These are phyloP conservation scores for Calonectria pseudoreteaudii DNA, from an alignment of 2,329 filamentous ascomycete species.

Conservation along the genomic window DNA sequence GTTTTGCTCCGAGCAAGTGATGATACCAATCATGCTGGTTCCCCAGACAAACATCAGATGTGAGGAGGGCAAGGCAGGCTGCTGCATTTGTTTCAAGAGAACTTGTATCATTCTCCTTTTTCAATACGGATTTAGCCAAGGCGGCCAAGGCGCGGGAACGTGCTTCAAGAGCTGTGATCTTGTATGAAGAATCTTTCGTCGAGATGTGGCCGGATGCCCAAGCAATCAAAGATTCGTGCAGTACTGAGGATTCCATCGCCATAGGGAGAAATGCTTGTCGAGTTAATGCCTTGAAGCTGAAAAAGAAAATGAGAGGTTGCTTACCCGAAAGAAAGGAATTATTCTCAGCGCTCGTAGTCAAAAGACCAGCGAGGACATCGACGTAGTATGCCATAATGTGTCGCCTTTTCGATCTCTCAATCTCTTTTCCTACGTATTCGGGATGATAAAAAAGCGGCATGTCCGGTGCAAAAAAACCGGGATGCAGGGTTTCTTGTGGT, in stretches of 20 bases:
- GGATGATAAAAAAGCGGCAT: neutral
- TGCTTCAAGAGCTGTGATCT: neutral
- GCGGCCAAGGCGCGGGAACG: neutral
- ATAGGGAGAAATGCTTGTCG: slow-evolving; percentile 9
- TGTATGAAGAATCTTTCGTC: neutral
- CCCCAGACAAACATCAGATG: slow-evolving; percentile 1
- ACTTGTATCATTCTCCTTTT: neutral
- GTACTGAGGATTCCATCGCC: slow-evolving; percentile 16
- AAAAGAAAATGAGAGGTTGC: neutral
- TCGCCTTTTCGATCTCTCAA: neutral
- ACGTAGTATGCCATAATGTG: slow-evolving; percentile 13
- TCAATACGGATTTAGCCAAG: neutral
- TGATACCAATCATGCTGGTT: slow-evolving; percentile 6
- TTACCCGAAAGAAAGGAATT: slow-evolving; percentile 21
- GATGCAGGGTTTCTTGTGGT: neutral
- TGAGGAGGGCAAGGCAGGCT: slow-evolving; percentile 10
- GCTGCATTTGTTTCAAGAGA: neutral
- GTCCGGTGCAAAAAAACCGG: neutral
- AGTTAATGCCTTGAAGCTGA: neutral
- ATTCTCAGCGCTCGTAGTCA: neutral
- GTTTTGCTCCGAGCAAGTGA: slow-evolving; percentile 3
- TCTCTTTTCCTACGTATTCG: neutral
- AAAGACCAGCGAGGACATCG: neutral
- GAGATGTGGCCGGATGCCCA: slow-evolving; percentile 15
- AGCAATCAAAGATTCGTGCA: slow-evolving; percentile 2